Evolutionary conservation across 371 early-diverging fungal genomes (phyloP).

Genomic region (Actinomortierella ambigua): DNA sequence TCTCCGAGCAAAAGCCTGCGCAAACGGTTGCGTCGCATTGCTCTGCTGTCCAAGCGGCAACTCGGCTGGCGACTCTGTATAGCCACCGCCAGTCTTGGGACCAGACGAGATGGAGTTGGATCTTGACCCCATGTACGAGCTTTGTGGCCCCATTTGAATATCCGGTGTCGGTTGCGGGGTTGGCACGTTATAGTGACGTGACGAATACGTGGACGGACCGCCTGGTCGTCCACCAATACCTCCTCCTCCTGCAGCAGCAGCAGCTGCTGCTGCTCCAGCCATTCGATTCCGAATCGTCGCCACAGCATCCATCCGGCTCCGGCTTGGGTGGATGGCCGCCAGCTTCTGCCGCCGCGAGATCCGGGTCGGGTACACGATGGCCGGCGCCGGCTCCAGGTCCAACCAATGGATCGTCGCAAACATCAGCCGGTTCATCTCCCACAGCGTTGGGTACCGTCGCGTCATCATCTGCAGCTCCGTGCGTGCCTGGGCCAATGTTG

Average conservation of each 20-base stretch:
- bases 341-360: slow-evolving; percentile 11
- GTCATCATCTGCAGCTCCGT: slow-evolving; percentile 26
- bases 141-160: too few relatives aligned
- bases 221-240: too few relatives aligned
- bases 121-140: too few relatives aligned
- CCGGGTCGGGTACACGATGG: slow-evolving; percentile 3
- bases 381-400: slow-evolving; percentile 33
- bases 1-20: slow-evolving; percentile 12
- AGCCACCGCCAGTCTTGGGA: slow-evolving; percentile 6
- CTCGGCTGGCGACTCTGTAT: slow-evolving; percentile 33
- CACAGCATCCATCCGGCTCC: slow-evolving; percentile 31
- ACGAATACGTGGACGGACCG: too few relatives aligned
- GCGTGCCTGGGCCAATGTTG: slow-evolving; percentile 20
- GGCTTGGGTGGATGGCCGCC: slow-evolving; percentile 28
- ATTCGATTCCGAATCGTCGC: slow-evolving; percentile 7
- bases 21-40: neutral
- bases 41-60: slow-evolving; percentile 19
- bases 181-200: too few relatives aligned
- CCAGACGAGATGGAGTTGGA: too few relatives aligned
- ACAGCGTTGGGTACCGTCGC: slow-evolving; percentile 20
- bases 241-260: too few relatives aligned
- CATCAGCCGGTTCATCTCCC: slow-evolving; percentile 41
- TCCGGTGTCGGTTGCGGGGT: too few relatives aligned
- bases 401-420: slow-evolving; percentile 44
- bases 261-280: too few relatives aligned